A percentile compares a stretch with the other conserved stretches of the same genome.
Evolutionary conservation across 805 yeast species (phyloP).

Genomic region (Yarrowia phangngaensis): DNA sequence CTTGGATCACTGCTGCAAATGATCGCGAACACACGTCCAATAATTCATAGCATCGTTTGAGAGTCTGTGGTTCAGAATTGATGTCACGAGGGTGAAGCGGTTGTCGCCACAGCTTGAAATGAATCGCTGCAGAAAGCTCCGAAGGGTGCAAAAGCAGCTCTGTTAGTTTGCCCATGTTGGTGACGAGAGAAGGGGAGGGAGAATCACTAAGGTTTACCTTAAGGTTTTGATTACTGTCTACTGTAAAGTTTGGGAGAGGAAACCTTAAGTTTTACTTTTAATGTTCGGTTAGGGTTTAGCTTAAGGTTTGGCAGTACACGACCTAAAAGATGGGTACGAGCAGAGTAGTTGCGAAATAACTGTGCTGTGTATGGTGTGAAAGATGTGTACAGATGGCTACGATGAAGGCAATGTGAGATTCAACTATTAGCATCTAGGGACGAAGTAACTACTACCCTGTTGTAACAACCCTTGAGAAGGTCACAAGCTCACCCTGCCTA

Average conservation of each 20-base stretch:
- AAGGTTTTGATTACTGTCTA: slow-evolving; percentile 3
- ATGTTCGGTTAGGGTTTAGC: no score
- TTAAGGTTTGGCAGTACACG: no score
- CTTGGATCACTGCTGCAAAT: slow-evolving; percentile 89
- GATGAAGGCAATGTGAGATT: no score
- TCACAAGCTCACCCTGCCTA: no score
- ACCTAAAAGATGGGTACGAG: slow-evolving; percentile 2
- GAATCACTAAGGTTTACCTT: not conserved
- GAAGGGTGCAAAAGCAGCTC: slow-evolving; percentile 65
- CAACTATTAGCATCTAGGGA: no score
- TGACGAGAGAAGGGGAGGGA: not conserved
- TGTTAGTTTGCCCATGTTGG: slow-evolving; percentile 54
- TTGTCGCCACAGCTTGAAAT: slow-evolving; percentile 53
- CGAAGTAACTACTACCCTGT: no score
- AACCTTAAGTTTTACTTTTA: no score
- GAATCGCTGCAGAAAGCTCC: slow-evolving; percentile 66
- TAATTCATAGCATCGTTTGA: slow-evolving; percentile 64
- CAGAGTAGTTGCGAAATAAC: no score
- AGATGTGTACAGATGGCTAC: no score
- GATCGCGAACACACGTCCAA: slow-evolving; percentile 76
- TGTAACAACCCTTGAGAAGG: no score
- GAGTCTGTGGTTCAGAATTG: slow-evolving; percentile 42
- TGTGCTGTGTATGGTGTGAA: no score
- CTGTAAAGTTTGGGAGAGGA: no score
- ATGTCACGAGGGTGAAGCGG: slow-evolving; percentile 50